Base-by-base conservation (phyloP, 139 green algal genomes). In the Coelastrella sp. region DNA sequence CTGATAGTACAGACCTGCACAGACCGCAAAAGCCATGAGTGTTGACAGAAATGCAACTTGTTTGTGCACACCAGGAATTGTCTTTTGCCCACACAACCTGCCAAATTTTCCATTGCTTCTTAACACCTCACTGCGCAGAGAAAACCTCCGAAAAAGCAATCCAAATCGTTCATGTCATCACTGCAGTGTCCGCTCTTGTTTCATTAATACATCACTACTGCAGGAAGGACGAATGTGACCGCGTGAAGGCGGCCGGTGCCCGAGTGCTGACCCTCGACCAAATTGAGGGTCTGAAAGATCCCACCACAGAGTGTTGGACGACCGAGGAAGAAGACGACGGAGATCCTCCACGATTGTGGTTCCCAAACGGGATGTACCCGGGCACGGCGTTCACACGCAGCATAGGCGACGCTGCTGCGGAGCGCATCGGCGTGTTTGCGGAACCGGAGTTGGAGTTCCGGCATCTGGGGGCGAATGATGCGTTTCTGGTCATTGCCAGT, bases 361-460 rank as follows among this genome's bases (percentile, higher is more conserved):
- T 91, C 78, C 94, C 94, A 1, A 95, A 96, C 89, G 96, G 95
- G 25, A 96, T 96, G 60, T 99, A 96, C 89, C 98, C 98, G 7
- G 98, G 98, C 49, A 99, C 97, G 4, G 98, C 98, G 12, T 99
- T 99, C 95, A 99, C 98, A 0, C 94, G 98, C 58, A 97, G 92
- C 93, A 96, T 99, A 72, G 98, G 98, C 0, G 98, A 99, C 90
- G 93, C 87, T 95, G 95, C 95, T 24, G 98, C 97, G 0, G 97
- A 99, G 95, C 78, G 89, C 19, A 97, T 99, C 65, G 98, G 98
- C 4, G 98, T 99, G 75, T 95, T 94, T 73, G 96, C 98, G 22
- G 96, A 98, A 63, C 96, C 98, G 0, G 98, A 99, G 95, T 90
- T 99, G 57, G 91, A 91, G 74, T 85, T 80, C 22, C 75, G 75